Percentiles rank a stretch among this genome's conserved stretches.
Evolutionary conservation across 805 yeast genomes (phyloP).

Genomic region (Lipomyces lipofer): DNA sequence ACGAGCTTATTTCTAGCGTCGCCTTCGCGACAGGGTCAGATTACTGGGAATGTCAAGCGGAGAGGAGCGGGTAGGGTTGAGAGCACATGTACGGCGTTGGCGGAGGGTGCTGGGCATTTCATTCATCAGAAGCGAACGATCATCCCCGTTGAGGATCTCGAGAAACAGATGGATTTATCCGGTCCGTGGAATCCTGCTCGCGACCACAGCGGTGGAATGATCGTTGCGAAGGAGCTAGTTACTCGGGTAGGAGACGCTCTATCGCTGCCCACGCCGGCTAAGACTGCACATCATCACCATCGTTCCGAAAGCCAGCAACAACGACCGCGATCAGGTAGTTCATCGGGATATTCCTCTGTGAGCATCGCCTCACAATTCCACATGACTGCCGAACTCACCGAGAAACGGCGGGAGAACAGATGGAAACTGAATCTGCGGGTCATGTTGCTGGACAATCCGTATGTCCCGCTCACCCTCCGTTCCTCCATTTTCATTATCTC

Average conservation of each 20-base stretch:
- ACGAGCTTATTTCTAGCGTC: neutral
- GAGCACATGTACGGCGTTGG: too few species aligned
- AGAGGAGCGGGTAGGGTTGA: neutral
- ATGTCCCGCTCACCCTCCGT: conserved; percentile 76
- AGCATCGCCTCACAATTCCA: conserved; percentile 20
- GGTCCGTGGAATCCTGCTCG: conserved; percentile 27
- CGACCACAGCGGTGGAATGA: conserved; percentile 12
- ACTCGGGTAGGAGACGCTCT: neutral
- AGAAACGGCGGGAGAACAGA: conserved; percentile 2
- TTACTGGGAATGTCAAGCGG: neutral
- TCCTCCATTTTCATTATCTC: conserved; percentile 59
- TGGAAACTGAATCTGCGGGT: conserved; percentile 62
- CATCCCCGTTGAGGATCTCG: conserved; percentile 20
- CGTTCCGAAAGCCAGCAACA: neutral
- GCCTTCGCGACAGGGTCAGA: neutral
- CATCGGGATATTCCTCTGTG: neutral
- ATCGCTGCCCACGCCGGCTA: conserved; percentile 9
- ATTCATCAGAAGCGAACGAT: conserved; percentile 16
- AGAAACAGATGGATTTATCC: conserved; percentile 27
- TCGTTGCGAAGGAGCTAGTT: neutral
- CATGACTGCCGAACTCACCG: conserved; percentile 28
- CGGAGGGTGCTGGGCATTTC: too few species aligned
- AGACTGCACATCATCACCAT: conserved; percentile 12
- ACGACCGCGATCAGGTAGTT: neutral
- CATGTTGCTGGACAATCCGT: conserved; percentile 70